A percentile compares a stretch with the other conserved stretches of the same genome.
These are phyloP conservation scores for Aspergillus sojae DNA, from an alignment of 2,329 filamentous ascomycete genomes.

Conservation along the genomic window DNA sequence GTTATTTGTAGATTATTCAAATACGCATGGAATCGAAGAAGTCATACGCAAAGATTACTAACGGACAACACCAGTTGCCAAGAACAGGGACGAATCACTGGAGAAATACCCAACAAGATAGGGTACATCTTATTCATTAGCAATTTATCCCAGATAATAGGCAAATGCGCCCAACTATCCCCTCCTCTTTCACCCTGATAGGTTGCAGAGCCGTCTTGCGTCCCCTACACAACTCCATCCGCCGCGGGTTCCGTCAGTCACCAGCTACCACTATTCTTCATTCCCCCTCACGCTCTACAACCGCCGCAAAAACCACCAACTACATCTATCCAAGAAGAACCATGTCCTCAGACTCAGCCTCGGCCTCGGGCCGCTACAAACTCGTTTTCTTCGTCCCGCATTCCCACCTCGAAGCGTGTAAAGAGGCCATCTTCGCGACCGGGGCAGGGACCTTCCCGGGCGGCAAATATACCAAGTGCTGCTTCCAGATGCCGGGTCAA, in stretches of 20 bases:
- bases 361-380: slow-evolving; percentile 38
- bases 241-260: background rate
- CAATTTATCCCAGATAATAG: background rate
- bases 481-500: slow-evolving; percentile 43
- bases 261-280: background rate
- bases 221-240: background rate
- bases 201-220: slow-evolving; percentile 1
- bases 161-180: slow-evolving; percentile 5
- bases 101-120: background rate
- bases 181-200: background rate
- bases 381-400: slow-evolving; percentile 49
- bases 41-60: slow-evolving; percentile 1
- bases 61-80: background rate
- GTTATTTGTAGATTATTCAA: background rate
- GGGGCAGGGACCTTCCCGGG: slow-evolving; percentile 47
- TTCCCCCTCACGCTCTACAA: background rate
- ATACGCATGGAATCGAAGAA: background rate
- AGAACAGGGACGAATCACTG: background rate
- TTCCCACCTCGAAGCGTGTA: slow-evolving; percentile 41
- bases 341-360: slow-evolving; percentile 26
- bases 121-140: background rate
- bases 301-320: background rate
- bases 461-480: slow-evolving; percentile 44
- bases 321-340: slow-evolving; percentile 5
- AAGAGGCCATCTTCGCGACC: slow-evolving; percentile 45